Percentiles rank a stretch among this genome's conserved stretches.
Conservation (phyloP, 106 monocot species). For the Platanthera zijinensis region DNA sequence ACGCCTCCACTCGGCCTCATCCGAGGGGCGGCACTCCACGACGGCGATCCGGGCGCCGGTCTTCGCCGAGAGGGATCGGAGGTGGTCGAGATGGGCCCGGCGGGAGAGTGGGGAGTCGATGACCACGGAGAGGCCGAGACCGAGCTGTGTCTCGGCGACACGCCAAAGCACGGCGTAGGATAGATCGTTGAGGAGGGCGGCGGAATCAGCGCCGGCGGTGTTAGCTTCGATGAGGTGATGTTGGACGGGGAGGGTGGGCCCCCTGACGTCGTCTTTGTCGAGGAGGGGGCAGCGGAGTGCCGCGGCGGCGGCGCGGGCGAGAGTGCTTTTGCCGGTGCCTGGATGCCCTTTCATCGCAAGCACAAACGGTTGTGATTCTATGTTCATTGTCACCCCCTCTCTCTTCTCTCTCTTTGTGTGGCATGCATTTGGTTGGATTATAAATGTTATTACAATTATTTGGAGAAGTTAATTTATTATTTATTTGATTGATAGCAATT, state of each 20-base stretch:
- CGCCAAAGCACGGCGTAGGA: conserved; percentile 71
- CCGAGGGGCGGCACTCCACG: conserved; percentile 63
- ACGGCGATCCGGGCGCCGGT: conserved; percentile 29
- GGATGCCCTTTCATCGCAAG: conserved; percentile 98
- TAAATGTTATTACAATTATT: too few relatives aligned
- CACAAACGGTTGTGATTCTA: conserved; percentile 22
- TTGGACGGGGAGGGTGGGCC: conserved; percentile 55
- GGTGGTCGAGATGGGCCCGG: conserved; percentile 45
- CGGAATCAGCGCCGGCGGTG: neutral
- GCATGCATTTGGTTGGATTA: neutral
- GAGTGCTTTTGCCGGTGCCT: conserved; percentile 82
- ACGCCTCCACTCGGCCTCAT: conserved; percentile 63
- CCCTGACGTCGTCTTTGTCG: conserved; percentile 94
- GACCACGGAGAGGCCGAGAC: conserved; percentile 52
- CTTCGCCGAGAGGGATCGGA: conserved; percentile 18
- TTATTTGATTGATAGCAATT: too few relatives aligned
- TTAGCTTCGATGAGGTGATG: neutral
- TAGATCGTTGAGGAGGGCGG: conserved; percentile 66
- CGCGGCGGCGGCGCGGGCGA: conserved; percentile 51
- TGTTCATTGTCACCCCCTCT: conserved; percentile 7
- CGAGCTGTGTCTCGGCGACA: conserved; percentile 46
- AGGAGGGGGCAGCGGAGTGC: conserved; percentile 66
- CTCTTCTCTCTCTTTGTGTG: conserved; percentile 7
- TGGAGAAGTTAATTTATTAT: too few relatives aligned
- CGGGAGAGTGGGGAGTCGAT: conserved; percentile 83